Percentiles rank a stretch among this genome's conserved stretches.
Evolutionary conservation across 2,329 filamentous ascomycete species (phyloP).

Genomic region (Alternaria brassicae): DNA sequence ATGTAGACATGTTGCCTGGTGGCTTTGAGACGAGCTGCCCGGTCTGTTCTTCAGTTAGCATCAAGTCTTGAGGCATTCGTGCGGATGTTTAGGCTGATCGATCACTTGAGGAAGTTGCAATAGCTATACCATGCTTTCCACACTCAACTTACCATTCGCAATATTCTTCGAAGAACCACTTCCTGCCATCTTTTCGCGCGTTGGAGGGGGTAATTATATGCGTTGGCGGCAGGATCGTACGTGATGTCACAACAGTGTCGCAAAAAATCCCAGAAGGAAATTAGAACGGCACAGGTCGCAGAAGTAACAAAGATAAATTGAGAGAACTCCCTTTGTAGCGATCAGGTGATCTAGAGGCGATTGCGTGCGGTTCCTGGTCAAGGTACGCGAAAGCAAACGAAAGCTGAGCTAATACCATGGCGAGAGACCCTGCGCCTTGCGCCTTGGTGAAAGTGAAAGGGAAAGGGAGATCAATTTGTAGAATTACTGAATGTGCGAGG

Average conservation of each 20-base stretch:
- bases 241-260: not conserved
- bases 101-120: not conserved
- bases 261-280: not conserved
- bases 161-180: not conserved
- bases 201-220: not conserved
- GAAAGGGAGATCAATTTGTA: not conserved
- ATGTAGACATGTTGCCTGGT: constrained; percentile 32
- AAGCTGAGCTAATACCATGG: not conserved
- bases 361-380: not conserved
- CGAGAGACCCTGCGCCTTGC: not conserved
- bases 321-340: not conserved
- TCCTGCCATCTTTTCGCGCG: not conserved
- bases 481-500: too few relatives aligned
- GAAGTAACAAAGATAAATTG: not conserved
- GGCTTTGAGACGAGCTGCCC: constrained; percentile 13
- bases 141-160: not conserved
- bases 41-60: constrained; percentile 4
- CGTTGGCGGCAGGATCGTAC: not conserved
- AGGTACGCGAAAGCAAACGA: constrained; percentile 1
- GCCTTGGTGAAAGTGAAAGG: not conserved
- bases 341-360: not conserved
- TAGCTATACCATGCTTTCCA: not conserved
- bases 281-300: not conserved
- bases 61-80: not conserved
- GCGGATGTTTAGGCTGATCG: not conserved